phyloP scores from a whole-genome alignment of 2,329 filamentous ascomycete species.

The Orbilia quercus region DNA sequence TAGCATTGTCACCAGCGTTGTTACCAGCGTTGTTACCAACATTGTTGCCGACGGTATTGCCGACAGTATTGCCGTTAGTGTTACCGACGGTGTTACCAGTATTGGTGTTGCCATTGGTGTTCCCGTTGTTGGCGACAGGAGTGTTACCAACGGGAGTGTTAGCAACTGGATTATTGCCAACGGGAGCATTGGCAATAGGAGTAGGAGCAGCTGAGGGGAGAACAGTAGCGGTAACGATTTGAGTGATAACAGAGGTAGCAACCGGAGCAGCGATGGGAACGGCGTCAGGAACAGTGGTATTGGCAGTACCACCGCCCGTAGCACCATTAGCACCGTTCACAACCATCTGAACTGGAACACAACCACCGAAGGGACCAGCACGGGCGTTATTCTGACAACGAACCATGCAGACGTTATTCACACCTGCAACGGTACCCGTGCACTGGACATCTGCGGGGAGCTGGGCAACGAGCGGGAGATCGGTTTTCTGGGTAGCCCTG shows the following conservation, averaged over 20 bases:
- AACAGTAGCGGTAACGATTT: no score
- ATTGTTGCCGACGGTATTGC: no score
- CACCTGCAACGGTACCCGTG: conserved; percentile 71
- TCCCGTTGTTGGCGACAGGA: no score
- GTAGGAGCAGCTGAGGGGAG: no score
- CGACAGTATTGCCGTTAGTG: not conserved
- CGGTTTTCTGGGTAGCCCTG: conserved; percentile 18
- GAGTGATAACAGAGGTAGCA: no score
- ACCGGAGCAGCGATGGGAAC: no score
- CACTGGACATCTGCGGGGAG: conserved; percentile 62
- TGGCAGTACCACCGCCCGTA: not conserved
- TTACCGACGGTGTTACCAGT: not conserved
- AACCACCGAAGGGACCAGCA: conserved; percentile 73
- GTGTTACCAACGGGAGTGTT: not conserved
- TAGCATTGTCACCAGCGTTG: not conserved
- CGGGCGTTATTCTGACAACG: conserved; percentile 72
- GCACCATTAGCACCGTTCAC: not conserved
- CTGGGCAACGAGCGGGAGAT: conserved; percentile 12
- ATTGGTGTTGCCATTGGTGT: not conserved
- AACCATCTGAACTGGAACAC: conserved; percentile 69
- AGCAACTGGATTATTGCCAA: not conserved
- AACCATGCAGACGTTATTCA: conserved; percentile 72
- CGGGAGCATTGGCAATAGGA: no score
- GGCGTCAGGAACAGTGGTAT: not conserved
- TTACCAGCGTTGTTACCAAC: not conserved